Conservation (phyloP, 352 stramenopile genomes). For the Phytophthora tentaculata region DNA sequence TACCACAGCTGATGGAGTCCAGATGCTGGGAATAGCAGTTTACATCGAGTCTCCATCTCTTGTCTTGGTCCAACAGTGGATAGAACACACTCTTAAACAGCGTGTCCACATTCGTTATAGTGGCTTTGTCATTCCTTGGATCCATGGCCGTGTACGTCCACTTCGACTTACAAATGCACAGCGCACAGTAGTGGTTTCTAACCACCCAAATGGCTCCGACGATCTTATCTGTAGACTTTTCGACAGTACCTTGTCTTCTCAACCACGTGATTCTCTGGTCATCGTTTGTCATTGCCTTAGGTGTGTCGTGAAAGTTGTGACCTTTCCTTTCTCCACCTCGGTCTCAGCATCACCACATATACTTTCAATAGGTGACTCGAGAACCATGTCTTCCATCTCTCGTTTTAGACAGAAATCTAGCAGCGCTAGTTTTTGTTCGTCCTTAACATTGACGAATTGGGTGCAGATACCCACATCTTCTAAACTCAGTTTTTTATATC, state of each 20-base stretch:
- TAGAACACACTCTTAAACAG: not conserved
- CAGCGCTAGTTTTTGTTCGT: not conserved
- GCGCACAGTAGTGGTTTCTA: not conserved
- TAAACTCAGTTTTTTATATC: not conserved
- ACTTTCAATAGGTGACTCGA: not conserved
- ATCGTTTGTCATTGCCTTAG: not conserved
- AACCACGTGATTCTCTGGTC: not conserved
- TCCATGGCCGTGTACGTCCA: not conserved
- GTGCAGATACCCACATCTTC: not conserved
- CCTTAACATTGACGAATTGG: not conserved
- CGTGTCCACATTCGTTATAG: too few relatives aligned
- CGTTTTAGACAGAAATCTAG: not conserved
- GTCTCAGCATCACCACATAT: not conserved
- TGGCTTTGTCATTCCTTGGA: not conserved
- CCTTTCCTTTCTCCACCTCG: not conserved
- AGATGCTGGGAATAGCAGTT: not conserved
- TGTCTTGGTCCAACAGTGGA: not conserved
- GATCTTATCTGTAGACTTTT: not conserved
- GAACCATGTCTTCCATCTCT: not conserved
- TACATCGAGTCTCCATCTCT: not conserved
- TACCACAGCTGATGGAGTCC: not conserved
- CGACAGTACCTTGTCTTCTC: not conserved
- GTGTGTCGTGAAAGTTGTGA: not conserved
- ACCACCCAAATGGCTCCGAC: not conserved
- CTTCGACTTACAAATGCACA: not conserved